Base-by-base conservation (phyloP, 108 stramenopile species). In the Asterionellopsis glacialis region DNA sequence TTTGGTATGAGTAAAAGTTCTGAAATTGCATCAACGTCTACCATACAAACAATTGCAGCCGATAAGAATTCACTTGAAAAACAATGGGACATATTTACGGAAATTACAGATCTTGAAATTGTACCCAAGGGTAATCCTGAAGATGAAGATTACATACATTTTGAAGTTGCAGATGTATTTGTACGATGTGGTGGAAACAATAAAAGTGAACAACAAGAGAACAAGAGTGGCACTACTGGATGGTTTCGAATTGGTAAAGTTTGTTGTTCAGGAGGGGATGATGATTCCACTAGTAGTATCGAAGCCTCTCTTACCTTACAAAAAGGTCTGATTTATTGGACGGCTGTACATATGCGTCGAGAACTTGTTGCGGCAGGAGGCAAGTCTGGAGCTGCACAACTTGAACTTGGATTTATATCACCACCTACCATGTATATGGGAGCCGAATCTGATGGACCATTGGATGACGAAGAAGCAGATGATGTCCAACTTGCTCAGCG, bases 191-290 rank as follows among this genome's bases (percentile, higher is more conserved):
- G 74, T 6, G 40, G 22, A 41, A 13, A 0, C 7, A 33, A 16
- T 10, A 24, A n/a, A 16, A 33, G 44, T 7, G 16, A 22, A 19
- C 22, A 16, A 15, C 16, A 42, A 33, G 5, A 33, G 5, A 33
- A n/a, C n/a, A 33, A 33, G 33, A 7, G 33, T 33, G 15, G 22
- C 16, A 57, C 15, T 18, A 66, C 74, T 11, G 59, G 59, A 9
- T 75, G 74, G 74, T 75, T 59, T 59, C 63, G 74, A 12, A 75
- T 69, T 11, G 74, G 74, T 24, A 75, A 75, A 44, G 69, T 70
- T 11, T 65, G 69, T 38, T 56, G 58, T 6, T 38, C 56, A 18
- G 57, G 25, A 25, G 74, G 41, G 15, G 54, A 44, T 6, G 33
- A n/a, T n/a, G n/a, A n/a, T n/a, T n/a, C 33, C 33, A 33, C 33